phyloP scores from a whole-genome alignment of 2,329 filamentous ascomycete species.

The Nothophaeocryptopus gaeumannii region DNA sequence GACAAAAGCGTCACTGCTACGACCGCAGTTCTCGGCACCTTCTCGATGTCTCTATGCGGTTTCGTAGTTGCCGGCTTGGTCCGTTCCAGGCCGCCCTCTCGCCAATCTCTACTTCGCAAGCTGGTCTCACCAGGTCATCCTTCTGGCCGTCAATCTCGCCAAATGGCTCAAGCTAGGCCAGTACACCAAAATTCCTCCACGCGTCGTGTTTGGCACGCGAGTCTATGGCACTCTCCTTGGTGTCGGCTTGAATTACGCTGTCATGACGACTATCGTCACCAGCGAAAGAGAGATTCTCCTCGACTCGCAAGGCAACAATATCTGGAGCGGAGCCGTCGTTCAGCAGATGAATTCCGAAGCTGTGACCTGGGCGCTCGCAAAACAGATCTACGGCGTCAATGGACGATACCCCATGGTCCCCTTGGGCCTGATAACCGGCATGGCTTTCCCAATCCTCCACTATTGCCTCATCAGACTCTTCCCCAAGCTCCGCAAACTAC shows the following conservation, averaged over 20 bases:
- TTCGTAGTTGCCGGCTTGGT: constrained; percentile 51
- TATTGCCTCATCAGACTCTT: constrained; percentile 2
- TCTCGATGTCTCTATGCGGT: constrained; percentile 52
- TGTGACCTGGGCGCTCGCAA: constrained; percentile 41
- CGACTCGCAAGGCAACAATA: constrained; percentile 43
- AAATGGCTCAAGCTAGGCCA: constrained; percentile 39
- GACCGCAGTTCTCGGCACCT: constrained; percentile 44
- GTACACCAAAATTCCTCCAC: constrained; percentile 39
- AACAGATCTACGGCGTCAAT: constrained; percentile 43
- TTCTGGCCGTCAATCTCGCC: constrained; percentile 31
- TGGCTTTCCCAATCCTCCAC: constrained; percentile 43
- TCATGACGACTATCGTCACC: constrained; percentile 44
- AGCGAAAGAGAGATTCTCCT: constrained; percentile 44
- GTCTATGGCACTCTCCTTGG: constrained; percentile 44
- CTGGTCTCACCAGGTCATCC: constrained; percentile 33
- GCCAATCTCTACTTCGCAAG: constrained; percentile 34
- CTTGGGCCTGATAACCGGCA: constrained; percentile 43
- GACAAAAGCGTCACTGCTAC: constrained; percentile 39
- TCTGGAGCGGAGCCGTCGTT: constrained; percentile 49
- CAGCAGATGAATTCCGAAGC: constrained; percentile 47
- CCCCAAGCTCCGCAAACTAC: not conserved
- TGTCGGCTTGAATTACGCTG: constrained; percentile 46
- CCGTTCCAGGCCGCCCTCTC: constrained; percentile 40
- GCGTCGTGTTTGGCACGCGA: constrained; percentile 47
- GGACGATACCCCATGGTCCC: constrained; percentile 37